Base-by-base conservation (phyloP, 208 protist species). In the Herpetomonas samuelpessoai region DNA sequence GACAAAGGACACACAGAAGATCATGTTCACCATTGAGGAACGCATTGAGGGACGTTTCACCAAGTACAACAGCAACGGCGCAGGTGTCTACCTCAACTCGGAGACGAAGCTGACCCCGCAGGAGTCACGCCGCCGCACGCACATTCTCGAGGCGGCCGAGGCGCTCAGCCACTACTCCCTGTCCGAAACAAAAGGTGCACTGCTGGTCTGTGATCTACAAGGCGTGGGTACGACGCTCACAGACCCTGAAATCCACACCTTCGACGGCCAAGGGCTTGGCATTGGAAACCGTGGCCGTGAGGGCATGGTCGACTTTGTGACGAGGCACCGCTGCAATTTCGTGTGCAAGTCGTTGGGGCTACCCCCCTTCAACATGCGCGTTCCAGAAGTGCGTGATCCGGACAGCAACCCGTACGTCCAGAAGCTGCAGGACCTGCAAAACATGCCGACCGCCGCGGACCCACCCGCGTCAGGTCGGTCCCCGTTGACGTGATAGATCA, bases 11-110 rank as follows among this genome's bases (percentile, higher is more conserved):
- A 77, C 75, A 19, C 53, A 85, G 30, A 64, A 73, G 19, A 56
- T 84, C 22, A 70, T 85, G 65, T 89, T 89, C 62, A 56, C 71
- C 31, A 81, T 92, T 38, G 86, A 92, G 64, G 61, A 72, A 24
- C 85, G 75, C 57, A 71, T 92, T 16, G 24, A 50, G 12, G 86
- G 86, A 1, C 54, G 62, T 39, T 92, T 87, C 47, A 88, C 81
- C 53, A 92, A 92, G 73, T 88, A 92, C 71, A 92, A 88, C 71
- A 86, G 77, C 47, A 92, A 92, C 77, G 83, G 77, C 66, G 82
- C 81, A 14, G 67, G 86, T 49, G 61, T 61, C 24, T 92, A 87
- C 49, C 57, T 53, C 9, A 60, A 72, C 9, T 80, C 86, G 45
- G 78, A 83, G 61, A 68, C 58, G 22, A 50, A 54, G 0, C 77